Percentiles rank a stretch among this genome's conserved stretches.
Conservation (phyloP, 305 asterid species). For the Fraxinus greggii region DNA sequence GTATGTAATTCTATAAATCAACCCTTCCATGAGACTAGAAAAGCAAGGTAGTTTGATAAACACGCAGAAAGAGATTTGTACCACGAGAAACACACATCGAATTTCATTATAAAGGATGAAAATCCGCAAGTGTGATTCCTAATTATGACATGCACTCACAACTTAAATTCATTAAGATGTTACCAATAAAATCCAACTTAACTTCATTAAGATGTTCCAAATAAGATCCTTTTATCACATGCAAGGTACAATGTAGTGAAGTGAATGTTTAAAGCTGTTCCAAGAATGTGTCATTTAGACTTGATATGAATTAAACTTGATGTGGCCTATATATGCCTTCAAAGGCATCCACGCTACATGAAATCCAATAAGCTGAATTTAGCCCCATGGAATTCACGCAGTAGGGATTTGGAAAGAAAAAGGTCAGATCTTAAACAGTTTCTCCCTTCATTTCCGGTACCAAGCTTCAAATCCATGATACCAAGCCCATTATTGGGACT, state of each 20-base stretch:
- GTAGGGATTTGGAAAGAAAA: not conserved
- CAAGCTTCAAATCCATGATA: not conserved
- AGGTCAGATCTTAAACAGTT: not conserved
- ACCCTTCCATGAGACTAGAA: not conserved
- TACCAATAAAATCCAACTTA: not conserved
- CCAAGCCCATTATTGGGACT: not conserved
- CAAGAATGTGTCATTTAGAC: not conserved
- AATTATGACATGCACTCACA: not conserved
- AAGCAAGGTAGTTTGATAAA: not conserved
- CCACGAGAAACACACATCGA: not conserved
- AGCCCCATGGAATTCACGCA: not conserved
- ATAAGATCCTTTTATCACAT: not conserved
- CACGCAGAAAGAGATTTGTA: not conserved
- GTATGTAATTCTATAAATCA: not conserved
- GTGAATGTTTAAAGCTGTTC: not conserved
- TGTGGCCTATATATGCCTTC: not conserved
- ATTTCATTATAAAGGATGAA: not conserved
- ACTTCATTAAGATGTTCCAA: not conserved
- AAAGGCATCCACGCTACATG: not conserved
- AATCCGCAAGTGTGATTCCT: not conserved
- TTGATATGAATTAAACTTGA: not conserved
- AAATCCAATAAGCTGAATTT: not conserved
- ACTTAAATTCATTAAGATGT: not conserved
- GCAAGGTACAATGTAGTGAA: not conserved
- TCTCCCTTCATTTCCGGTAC: not conserved